Evolutionary conservation across 345 rosid species (phyloP).

Genomic region (Zanthoxylum bungeanum): DNA sequence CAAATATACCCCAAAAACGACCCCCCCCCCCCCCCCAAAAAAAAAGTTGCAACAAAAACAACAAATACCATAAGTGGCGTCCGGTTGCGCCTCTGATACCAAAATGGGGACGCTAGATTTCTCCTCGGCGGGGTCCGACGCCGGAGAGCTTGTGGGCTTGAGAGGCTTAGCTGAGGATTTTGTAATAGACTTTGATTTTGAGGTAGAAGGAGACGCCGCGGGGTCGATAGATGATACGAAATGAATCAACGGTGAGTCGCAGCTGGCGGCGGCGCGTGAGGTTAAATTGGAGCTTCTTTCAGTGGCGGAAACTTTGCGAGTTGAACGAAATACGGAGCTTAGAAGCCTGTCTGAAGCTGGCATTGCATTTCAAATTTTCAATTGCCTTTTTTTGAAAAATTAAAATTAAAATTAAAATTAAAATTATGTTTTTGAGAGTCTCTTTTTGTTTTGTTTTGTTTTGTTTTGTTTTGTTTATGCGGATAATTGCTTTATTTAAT

Average conservation of each 20-base stretch:
- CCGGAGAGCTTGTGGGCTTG: neutral
- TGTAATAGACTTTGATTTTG: neutral
- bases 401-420: too few species aligned
- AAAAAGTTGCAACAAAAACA: neutral
- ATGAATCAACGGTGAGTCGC: slow-evolving; percentile 8
- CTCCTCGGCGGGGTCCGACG: neutral
- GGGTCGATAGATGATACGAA: slow-evolving; percentile 12
- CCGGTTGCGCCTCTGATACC: slow-evolving; percentile 7
- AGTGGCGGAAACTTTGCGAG: neutral
- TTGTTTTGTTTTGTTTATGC: too few species aligned
- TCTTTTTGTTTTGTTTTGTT: too few species aligned
- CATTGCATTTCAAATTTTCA: slow-evolving; percentile 34
- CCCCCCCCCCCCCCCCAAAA: too few species aligned
- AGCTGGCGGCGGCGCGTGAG: neutral
- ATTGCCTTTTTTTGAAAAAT: too few species aligned
- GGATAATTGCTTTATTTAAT: too few species aligned
- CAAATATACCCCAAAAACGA: neutral
- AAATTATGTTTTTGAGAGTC: too few species aligned
- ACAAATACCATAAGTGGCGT: slow-evolving; percentile 22
- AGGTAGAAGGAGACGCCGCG: neutral
- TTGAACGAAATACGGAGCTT: slow-evolving; percentile 24
- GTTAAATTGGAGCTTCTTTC: neutral
- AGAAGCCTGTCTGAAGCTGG: slow-evolving; percentile 21
- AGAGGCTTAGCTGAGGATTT: slow-evolving; percentile 1
- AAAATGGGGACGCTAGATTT: neutral